These are phyloP conservation scores for Mallotus japonicus DNA, from an alignment of 441 rosid genomes.

Conservation along the genomic window DNA sequence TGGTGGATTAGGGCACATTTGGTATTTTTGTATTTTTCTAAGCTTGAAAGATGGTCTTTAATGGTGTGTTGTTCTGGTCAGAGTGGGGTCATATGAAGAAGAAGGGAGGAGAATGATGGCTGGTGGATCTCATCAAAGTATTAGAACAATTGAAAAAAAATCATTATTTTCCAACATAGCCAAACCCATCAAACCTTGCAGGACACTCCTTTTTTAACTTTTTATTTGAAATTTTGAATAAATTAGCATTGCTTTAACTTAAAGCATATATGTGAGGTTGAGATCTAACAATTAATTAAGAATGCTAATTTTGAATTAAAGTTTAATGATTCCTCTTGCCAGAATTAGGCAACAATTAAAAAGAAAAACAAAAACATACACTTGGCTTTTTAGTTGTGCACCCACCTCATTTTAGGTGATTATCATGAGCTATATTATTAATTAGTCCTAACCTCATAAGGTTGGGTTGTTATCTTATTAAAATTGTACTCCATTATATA, in stretches of 20 bases:
- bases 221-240: neutral
- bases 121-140: conserved; percentile 27
- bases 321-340: neutral
- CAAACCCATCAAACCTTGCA: conserved; percentile 34
- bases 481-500: neutral
- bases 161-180: conserved; percentile 16
- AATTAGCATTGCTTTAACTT: conserved; percentile 44
- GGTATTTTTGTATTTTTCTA: no score
- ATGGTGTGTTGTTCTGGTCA: conserved; percentile 22
- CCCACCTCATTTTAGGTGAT: conserved; percentile 18
- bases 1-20: no score
- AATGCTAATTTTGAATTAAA: conserved; percentile 22
- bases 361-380: neutral
- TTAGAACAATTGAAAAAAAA: neutral
- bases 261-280: conserved; percentile 35
- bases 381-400: conserved; percentile 7
- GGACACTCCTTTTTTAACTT: conserved; percentile 27
- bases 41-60: neutral
- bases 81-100: conserved; percentile 19
- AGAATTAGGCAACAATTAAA: conserved; percentile 9
- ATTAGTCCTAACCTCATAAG: neutral
- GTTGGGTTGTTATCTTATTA: neutral
- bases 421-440: neutral
- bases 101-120: conserved; percentile 13
- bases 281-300: conserved; percentile 27